A percentile compares a stretch with the other conserved stretches of the same genome.
phyloP scores from a whole-genome alignment of 768 basidiomycete species.

The Harrya chromipes region DNA sequence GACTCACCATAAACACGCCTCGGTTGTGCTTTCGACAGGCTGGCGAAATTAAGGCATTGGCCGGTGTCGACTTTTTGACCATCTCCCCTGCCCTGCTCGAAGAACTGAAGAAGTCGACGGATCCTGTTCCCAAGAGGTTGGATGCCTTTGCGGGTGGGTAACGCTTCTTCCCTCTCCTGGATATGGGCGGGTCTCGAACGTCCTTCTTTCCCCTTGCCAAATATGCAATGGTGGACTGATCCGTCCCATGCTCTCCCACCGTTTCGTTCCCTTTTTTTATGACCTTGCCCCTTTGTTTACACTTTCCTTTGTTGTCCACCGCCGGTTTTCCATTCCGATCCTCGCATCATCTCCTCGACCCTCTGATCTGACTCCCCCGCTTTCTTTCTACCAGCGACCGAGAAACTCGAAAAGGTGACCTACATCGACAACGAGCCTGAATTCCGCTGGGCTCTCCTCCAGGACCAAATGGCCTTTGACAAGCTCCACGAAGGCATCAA shows the following conservation, averaged over 20 bases:
- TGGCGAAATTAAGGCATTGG: slow-evolving; percentile 92
- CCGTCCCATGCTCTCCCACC: neutral
- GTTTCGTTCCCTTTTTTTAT: neutral
- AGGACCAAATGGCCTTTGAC: slow-evolving; percentile 98
- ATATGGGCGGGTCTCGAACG: slow-evolving; percentile 1
- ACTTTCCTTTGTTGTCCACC: neutral
- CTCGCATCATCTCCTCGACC: too few relatives aligned
- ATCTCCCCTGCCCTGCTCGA: slow-evolving; percentile 90
- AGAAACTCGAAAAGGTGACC: slow-evolving; percentile 70
- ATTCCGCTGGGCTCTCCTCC: slow-evolving; percentile 92
- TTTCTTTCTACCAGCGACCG: slow-evolving; percentile 37
- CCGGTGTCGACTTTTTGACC: slow-evolving; percentile 97
- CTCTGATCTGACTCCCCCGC: neutral
- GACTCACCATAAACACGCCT: neutral
- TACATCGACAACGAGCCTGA: slow-evolving; percentile 92
- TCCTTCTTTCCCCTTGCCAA: neutral
- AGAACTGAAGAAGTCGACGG: slow-evolving; percentile 82
- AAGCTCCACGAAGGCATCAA: slow-evolving; percentile 98
- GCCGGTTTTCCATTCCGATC: neutral
- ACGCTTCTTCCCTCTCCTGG: neutral
- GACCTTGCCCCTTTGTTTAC: neutral
- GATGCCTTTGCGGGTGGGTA: slow-evolving; percentile 57
- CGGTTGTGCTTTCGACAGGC: slow-evolving; percentile 39
- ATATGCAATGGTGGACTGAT: slow-evolving; percentile 10
- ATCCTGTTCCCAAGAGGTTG: slow-evolving; percentile 81